Evolutionary conservation across 2,329 filamentous ascomycete species (phyloP).

Genomic region (Talaromyces piceae): DNA sequence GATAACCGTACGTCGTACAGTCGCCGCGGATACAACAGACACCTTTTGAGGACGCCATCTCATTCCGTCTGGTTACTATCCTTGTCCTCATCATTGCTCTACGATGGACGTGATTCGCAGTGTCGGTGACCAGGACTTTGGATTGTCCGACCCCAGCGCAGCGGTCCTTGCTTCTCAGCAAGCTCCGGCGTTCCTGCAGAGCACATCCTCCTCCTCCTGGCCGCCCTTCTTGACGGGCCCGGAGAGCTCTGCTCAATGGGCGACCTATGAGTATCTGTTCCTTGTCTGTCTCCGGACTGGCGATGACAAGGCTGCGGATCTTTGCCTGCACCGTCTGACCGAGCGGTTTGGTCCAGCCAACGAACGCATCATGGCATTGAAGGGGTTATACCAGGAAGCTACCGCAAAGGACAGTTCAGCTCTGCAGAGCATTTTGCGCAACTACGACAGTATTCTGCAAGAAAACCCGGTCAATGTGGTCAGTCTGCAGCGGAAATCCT

Average conservation of each 20-base stretch:
- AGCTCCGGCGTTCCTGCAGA: constrained; percentile 34
- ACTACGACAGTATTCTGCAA: constrained; percentile 68
- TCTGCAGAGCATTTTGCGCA: constrained; percentile 62
- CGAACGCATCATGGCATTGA: constrained; percentile 76
- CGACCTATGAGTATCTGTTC: constrained; percentile 77
- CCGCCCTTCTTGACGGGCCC: constrained; percentile 44
- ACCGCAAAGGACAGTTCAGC: constrained; percentile 59
- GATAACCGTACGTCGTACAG: background rate
- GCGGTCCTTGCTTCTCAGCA: constrained; percentile 37
- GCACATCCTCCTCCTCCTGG: constrained; percentile 23
- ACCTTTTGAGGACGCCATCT: too few relatives aligned
- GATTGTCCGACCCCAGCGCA: constrained; percentile 38
- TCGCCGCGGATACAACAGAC: too few relatives aligned
- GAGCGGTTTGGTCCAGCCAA: constrained; percentile 76
- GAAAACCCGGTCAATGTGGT: constrained; percentile 75
- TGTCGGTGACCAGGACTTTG: background rate
- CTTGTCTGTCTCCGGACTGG: constrained; percentile 76
- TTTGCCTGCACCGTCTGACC: constrained; percentile 67
- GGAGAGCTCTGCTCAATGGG: constrained; percentile 77
- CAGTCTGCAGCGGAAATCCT: constrained; percentile 36
- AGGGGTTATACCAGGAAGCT: constrained; percentile 78
- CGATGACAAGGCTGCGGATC: constrained; percentile 68
- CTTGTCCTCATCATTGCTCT: background rate
- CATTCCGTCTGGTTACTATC: too few relatives aligned
- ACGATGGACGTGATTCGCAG: background rate